Evolutionary conservation across 2,329 filamentous ascomycete species (phyloP).

Genomic region (Trichoderma sp.): DNA sequence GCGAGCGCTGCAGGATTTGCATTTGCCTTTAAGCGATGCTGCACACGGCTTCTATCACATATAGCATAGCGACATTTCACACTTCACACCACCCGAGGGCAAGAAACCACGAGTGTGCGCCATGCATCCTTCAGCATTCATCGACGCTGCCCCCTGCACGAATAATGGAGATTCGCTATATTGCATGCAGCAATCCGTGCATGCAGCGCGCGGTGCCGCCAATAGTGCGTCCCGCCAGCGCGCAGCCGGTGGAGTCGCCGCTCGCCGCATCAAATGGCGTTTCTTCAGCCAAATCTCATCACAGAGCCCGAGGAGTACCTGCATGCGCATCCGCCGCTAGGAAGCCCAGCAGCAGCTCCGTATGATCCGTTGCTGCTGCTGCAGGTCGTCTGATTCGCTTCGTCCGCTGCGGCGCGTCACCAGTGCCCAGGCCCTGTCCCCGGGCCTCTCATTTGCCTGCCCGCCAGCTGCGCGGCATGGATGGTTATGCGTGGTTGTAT

Average conservation of each 20-base stretch:
- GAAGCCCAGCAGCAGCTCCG: background rate
- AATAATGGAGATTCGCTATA: background rate
- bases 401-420: constrained; percentile 13
- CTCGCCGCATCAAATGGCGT: background rate
- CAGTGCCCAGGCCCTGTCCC: background rate
- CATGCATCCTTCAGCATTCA: background rate
- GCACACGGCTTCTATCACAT: background rate
- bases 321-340: constrained; percentile 19
- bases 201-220: constrained; percentile 5
- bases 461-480: constrained; percentile 2
- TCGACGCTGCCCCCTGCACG: background rate
- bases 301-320: constrained; percentile 7
- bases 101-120: background rate
- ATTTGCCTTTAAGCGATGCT: background rate
- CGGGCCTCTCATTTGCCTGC: background rate
- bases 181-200: constrained; percentile 8
- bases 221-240: constrained; percentile 1
- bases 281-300: background rate
- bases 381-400: constrained; percentile 24
- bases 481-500: background rate
- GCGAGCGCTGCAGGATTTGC: background rate
- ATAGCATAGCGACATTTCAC: background rate
- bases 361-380: constrained; percentile 7
- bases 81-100: background rate
- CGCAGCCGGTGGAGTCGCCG: constrained; percentile 9